These are phyloP conservation scores for Exophiala oligosperma DNA, from an alignment of 2,329 filamentous ascomycete genomes.

Conservation along the genomic window DNA sequence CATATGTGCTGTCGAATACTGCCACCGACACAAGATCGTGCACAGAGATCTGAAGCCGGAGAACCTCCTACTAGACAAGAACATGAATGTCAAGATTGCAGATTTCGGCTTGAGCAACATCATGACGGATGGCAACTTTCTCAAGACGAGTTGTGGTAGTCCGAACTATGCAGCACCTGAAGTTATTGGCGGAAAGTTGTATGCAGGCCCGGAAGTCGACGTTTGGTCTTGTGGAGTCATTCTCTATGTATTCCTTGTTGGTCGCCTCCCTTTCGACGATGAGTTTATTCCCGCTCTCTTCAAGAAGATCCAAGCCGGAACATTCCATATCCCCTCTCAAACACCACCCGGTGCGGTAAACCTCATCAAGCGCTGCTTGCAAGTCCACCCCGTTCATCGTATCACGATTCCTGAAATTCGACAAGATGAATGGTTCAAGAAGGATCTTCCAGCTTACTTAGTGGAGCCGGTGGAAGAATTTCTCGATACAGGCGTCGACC, in stretches of 20 bases:
- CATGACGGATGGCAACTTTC: slow-evolving; percentile 99
- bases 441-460: slow-evolving; percentile 82
- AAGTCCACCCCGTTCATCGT: slow-evolving; percentile 84
- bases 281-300: slow-evolving; percentile 97
- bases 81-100: slow-evolving; percentile 98
- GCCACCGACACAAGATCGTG: slow-evolving; percentile 97
- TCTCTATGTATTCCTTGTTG: slow-evolving; percentile 65
- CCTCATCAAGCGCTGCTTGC: slow-evolving; percentile 84
- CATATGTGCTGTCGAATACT: slow-evolving; percentile 97
- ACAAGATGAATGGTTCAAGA: slow-evolving; percentile 89
- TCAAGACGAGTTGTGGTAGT: slow-evolving; percentile 97
- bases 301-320: slow-evolving; percentile 94
- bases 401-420: slow-evolving; percentile 94
- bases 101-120: slow-evolving; percentile 99
- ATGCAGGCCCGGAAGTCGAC: slow-evolving; percentile 95
- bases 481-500: slow-evolving; percentile 88
- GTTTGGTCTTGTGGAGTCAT: slow-evolving; percentile 73
- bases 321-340: slow-evolving; percentile 89
- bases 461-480: slow-evolving; percentile 88
- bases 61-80: slow-evolving; percentile 90
- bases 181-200: slow-evolving; percentile 96
- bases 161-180: slow-evolving; percentile 98
- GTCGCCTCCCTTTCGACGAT: slow-evolving; percentile 87
- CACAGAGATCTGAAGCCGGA: slow-evolving; percentile 97
- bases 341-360: slow-evolving; percentile 79